Evolutionary conservation across 768 basidiomycete genomes (phyloP).

Genomic region (Tricholomella constricta): DNA sequence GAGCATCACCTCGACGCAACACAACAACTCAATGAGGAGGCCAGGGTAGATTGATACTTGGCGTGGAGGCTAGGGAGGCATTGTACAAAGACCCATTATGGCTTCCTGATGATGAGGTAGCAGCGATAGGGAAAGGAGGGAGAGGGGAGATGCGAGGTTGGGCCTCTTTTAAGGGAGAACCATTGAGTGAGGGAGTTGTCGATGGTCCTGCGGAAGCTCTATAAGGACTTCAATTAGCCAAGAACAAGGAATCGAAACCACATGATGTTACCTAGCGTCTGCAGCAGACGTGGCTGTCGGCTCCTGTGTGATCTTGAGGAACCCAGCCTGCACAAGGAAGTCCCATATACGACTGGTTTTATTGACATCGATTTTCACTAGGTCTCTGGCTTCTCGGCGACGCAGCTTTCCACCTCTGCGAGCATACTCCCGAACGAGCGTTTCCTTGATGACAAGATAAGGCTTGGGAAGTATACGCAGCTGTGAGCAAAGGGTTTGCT

Average conservation of each 20-base stretch:
- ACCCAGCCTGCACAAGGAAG: slow-evolving; percentile 85
- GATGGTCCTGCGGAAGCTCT: slow-evolving; percentile 16
- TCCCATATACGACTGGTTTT: slow-evolving; percentile 94
- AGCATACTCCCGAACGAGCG: slow-evolving; percentile 90
- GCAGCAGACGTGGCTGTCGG: slow-evolving; percentile 34
- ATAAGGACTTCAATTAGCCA: not conserved
- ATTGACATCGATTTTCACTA: slow-evolving; percentile 92
- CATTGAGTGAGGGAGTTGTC: slow-evolving; percentile 27
- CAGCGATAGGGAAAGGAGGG: slow-evolving; percentile 32
- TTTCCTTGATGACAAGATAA: slow-evolving; percentile 95
- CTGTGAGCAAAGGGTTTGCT: slow-evolving; percentile 85
- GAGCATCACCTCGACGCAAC: not conserved
- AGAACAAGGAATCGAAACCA: not conserved
- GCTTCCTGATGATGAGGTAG: slow-evolving; percentile 35
- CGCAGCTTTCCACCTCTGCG: slow-evolving; percentile 86
- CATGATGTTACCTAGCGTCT: slow-evolving; percentile 38
- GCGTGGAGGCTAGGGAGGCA: slow-evolving; percentile 32
- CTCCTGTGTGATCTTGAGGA: slow-evolving; percentile 69
- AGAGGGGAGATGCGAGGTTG: slow-evolving; percentile 23
- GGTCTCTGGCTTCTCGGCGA: slow-evolving; percentile 83
- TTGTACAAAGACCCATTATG: slow-evolving; percentile 41
- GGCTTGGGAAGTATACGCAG: slow-evolving; percentile 93
- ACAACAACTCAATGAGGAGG: slow-evolving; percentile 14
- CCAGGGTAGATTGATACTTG: slow-evolving; percentile 17
- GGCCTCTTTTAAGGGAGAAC: slow-evolving; percentile 39